Conservation (phyloP, 1,284 basidiomycete genomes). For the Trichosporon ovoides region DNA sequence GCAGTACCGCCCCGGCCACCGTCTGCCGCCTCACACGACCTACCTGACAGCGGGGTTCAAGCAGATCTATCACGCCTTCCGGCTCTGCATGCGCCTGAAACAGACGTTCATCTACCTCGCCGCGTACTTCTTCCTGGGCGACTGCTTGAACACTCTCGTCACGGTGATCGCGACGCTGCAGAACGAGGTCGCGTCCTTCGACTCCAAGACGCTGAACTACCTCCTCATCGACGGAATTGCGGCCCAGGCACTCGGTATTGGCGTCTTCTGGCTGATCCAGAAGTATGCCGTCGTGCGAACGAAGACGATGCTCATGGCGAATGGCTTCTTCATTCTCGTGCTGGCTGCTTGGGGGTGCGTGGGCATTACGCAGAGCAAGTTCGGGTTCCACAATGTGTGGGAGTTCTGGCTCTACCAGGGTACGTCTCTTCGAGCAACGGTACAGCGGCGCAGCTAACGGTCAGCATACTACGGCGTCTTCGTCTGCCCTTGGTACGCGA, state of each 20-base stretch:
- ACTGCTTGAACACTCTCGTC: conserved; percentile 55
- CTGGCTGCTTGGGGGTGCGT: conserved; percentile 42
- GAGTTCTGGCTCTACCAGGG: conserved; percentile 52
- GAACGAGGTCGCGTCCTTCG: conserved; percentile 57
- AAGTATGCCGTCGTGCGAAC: conserved; percentile 65
- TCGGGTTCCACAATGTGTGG: conserved; percentile 27
- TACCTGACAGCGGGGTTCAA: conserved; percentile 28
- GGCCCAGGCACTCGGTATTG: conserved; percentile 63
- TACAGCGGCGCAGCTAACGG: background rate
- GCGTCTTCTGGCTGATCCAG: conserved; percentile 71
- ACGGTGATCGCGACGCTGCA: conserved; percentile 74
- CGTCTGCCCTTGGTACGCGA: conserved; percentile 23
- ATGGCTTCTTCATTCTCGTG: conserved; percentile 40
- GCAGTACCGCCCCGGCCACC: conserved; percentile 26
- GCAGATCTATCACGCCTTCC: conserved; percentile 63
- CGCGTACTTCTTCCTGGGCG: conserved; percentile 55
- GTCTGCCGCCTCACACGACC: conserved; percentile 18
- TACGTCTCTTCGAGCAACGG: background rate
- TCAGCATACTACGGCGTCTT: conserved; percentile 59
- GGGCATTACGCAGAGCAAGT: conserved; percentile 18
- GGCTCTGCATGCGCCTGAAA: conserved; percentile 63
- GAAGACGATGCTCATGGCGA: conserved; percentile 55
- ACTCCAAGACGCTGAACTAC: conserved; percentile 42
- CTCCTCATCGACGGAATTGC: conserved; percentile 71
- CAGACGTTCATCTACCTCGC: conserved; percentile 55